Base-by-base conservation (phyloP, 768 basidiomycete species). In the Rhizopogon roseolus region DNA sequence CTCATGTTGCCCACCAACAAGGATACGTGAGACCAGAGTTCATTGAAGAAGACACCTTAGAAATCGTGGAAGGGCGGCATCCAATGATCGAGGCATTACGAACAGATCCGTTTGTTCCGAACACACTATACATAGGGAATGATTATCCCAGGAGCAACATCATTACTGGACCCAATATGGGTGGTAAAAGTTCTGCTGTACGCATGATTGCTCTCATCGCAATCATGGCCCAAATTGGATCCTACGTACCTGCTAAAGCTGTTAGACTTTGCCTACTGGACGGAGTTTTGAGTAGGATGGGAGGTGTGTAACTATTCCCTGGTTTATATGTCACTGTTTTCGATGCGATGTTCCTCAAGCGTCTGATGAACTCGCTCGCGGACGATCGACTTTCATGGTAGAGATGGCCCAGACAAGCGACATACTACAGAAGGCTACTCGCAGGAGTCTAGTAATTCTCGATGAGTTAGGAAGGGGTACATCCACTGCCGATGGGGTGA, bases 321-420 rank as follows among this genome's bases (percentile, higher is more conserved):
- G 41, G 40, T 42, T 34, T 49, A 46, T 29, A 41, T n/a, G 36
- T 48, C 44, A 14, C 14, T 48, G 22, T 22, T 36, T 48, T 59
- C 22, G 22, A 22, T 22, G 22, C 39, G 59, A 37, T 8, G 7
- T 41, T 51, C 41, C 27, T 19, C 11, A 54, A 87, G 96, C 96
- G 0, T 88, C 84, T 9, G 96, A 98, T 65, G 93, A 97, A 58
- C 69, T 98, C 25, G 81, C 84, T 6, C 79, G 88, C 38, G 93
- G 93, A 0, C 82, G 91, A 7, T 96, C 93, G 0, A 98, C 90
- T 0, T 97, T 98, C 67, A 97, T 97, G 95, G 91, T 98, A 3
- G 96, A 99, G 69, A 86, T 98, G 78, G 78, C 88, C 5, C 94
- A 98, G 66, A 97, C 95, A 0, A 88, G 85, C 61, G 91, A 97